Base-by-base conservation (phyloP, 192 early-diverging fungal genomes). In the Linnemannia zychae region DNA sequence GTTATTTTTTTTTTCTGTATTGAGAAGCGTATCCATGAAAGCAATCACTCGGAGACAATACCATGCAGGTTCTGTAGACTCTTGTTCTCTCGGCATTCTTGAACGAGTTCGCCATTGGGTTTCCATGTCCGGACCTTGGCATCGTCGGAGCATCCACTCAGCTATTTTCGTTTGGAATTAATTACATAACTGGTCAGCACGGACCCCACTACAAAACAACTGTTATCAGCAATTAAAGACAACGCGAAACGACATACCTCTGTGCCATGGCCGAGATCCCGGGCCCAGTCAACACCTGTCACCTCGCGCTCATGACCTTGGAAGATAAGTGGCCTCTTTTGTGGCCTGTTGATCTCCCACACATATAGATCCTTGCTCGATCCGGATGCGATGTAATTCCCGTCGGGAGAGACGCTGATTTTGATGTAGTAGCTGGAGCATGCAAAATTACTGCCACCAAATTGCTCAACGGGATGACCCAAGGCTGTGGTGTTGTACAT, bases 111-210 rank as follows among this genome's bases (percentile, higher is more conserved):
- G 7, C 53, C 67, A 53, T 82, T 84, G 22, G 83, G 49, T 9
- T 63, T 93, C 97, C 97, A 98, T 36, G 96, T 86, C 24, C 96
- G 88, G 71, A 95, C 88, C 0, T 87, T 92, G 7, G 90, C 90
- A 82, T 98, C 97, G 69, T 97, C 96, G 0, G 93, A 91, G 71
- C 95, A 95, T 36, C 92, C 91, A 37, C 92, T 94, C 74, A 97
- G 87, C 94, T 96, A 87, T 5, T 71, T n/a, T 11, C 71, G 49
- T 40, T 76, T 74, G 53, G 20, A 71, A 15, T 1, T 17, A 48
- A 28, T 44, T 31, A 16, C 16, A 18, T 15, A 12, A 48, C 38
- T 31, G 38, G 24, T 33, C 31, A 31, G 16, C 16, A 12, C 31
- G 15, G 31, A 16, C 46, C 2, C 6, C 31, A 69, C 17, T n/a